phyloP scores from a whole-genome alignment of 2,329 filamentous ascomycete species.

The Nemania sp. region DNA sequence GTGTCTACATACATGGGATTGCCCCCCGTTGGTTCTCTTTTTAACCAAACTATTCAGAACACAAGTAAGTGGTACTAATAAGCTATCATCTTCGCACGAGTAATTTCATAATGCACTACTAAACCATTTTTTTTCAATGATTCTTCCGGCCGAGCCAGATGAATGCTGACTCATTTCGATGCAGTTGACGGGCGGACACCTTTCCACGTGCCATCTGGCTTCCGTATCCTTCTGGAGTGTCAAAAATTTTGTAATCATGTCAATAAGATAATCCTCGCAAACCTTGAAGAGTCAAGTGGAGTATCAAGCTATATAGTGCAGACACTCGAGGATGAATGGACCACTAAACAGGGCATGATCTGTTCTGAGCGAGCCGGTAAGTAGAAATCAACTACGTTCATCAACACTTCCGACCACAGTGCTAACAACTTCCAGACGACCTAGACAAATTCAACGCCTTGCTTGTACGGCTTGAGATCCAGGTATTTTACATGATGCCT shows the following conservation, averaged over 20 bases:
- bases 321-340: slow-evolving; percentile 57
- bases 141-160: not conserved
- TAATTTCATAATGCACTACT: not conserved
- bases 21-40: slow-evolving; percentile 49
- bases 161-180: slow-evolving; percentile 2
- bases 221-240: slow-evolving; percentile 52
- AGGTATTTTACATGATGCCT: slow-evolving; percentile 56
- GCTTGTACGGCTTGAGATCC: slow-evolving; percentile 55
- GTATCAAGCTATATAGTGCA: slow-evolving; percentile 52
- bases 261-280: slow-evolving; percentile 51
- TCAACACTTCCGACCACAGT: not conserved
- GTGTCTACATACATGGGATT: slow-evolving; percentile 49
- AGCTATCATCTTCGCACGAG: not conserved
- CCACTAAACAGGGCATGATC: slow-evolving; percentile 50
- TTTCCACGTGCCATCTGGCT: slow-evolving; percentile 48
- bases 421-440: slow-evolving; percentile 42
- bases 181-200: slow-evolving; percentile 44
- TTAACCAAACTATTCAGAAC: slow-evolving; percentile 54
- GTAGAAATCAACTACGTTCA: slow-evolving; percentile 8
- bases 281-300: slow-evolving; percentile 50
- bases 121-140: not conserved
- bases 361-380: slow-evolving; percentile 52
- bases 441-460: slow-evolving; percentile 53
- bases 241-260: slow-evolving; percentile 56
- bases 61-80: slow-evolving; percentile 31